Base-by-base conservation (phyloP, 345 rosid genomes). In the Populus davidiana region DNA sequence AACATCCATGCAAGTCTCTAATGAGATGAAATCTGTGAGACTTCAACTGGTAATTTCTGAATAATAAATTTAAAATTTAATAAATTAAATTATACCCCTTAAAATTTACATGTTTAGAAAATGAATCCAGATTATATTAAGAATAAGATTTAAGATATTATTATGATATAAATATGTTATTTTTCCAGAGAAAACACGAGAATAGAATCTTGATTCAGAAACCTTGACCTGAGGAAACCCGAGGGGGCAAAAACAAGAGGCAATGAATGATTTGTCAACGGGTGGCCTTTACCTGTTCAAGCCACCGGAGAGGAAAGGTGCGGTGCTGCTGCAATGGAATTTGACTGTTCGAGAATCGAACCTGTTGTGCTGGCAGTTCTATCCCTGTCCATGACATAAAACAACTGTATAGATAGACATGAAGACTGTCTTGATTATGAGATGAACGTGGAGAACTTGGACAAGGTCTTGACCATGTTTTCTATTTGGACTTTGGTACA, bases 1-100 rank as follows among this genome's bases (percentile, higher is more conserved):
- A 33, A 33, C 5, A 0, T 4, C 0, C 0, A 33, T 33, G 0
- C 0, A 33, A 33, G 0, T 4, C 0, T 3, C 0, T 33, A 33
- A 0, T 33, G 3, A 33, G 0, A 0, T 33, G 5, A 33, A 4
- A 4, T 33, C 3, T 33, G 5, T 33, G 0, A 33, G 4, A 4
- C 0, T 33, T 0, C 0, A 33, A 33, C 5, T 4, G 0, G 0
- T 33, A 0, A 33, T 4, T 33, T 33, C 0, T 4, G 0, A 33
- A 33, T 0, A 33, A 33, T 0, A 33, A 33, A 33, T 33, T 4
- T 0, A 33, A 3, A 33, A 3, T 0, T 0, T 33, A 0, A 33
- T 0, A 0, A 4, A 4, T 33, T 33, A 33, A 33, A 0, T 0
- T 33, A 33, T 0, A 4, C 5, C 5, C 0, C 0, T 33, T 0